phyloP scores from a whole-genome alignment of 2,329 filamentous ascomycete genomes.

The Paecilomyces dactylethromorphus region DNA sequence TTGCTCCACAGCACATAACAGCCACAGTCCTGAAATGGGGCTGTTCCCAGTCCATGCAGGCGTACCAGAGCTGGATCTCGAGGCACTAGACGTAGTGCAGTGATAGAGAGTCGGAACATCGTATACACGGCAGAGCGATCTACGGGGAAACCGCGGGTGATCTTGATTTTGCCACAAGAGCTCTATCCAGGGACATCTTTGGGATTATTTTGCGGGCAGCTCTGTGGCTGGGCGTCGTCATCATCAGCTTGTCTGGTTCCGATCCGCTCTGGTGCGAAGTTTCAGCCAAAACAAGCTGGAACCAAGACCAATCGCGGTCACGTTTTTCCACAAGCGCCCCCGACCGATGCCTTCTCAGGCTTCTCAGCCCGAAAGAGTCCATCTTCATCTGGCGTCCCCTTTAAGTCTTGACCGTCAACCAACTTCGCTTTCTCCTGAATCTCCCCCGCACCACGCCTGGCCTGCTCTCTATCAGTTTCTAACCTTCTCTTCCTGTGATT shows the following conservation, averaged over 20 bases:
- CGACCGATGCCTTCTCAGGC: background rate
- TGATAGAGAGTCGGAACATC: background rate
- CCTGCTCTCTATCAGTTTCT: constrained; percentile 6
- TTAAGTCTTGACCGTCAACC: constrained; percentile 3
- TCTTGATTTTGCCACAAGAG: background rate
- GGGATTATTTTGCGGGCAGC: background rate
- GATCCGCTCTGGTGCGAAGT: background rate
- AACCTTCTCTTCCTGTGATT: constrained; percentile 4
- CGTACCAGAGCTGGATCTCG: background rate
- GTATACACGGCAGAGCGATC: background rate
- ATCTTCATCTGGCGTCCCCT: constrained; percentile 1
- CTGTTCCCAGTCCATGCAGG: constrained; percentile 1
- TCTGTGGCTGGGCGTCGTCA: background rate
- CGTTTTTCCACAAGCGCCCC: background rate
- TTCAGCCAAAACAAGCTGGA: background rate
- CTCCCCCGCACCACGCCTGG: constrained; percentile 11
- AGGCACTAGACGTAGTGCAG: background rate
- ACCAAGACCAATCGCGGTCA: background rate
- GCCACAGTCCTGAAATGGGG: background rate
- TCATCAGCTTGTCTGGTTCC: background rate
- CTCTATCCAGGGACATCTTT: background rate
- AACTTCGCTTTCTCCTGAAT: constrained; percentile 13
- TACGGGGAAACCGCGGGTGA: background rate
- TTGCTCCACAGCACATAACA: background rate
- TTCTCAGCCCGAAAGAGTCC: background rate